Percentiles rank a stretch among this genome's conserved stretches.
These are phyloP conservation scores for Musa schizocarpa DNA, from an alignment of 176 grass and related monocot species.

Conservation along the genomic window DNA sequence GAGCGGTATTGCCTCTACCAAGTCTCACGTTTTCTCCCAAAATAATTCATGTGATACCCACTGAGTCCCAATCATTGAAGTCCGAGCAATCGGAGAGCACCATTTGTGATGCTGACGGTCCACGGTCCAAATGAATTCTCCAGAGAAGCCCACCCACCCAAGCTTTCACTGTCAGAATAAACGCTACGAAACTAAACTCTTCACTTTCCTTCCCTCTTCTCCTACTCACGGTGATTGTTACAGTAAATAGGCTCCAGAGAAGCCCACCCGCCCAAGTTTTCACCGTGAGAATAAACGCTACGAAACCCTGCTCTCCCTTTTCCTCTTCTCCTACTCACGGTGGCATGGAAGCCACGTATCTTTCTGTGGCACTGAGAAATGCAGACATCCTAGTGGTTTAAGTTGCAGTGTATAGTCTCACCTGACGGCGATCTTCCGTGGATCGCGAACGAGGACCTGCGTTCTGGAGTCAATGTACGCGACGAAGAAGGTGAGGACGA, in stretches of 20 bases:
- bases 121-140: not conserved
- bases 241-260: not conserved
- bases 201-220: too few species aligned
- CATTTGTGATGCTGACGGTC: not conserved
- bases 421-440: slow-evolving; percentile 57
- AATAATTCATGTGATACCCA: not conserved
- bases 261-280: not conserved
- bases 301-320: not conserved
- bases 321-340: too few species aligned
- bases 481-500: slow-evolving; percentile 83
- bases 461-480: slow-evolving; percentile 79
- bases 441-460: slow-evolving; percentile 68
- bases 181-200: not conserved
- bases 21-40: not conserved
- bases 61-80: slow-evolving; percentile 1
- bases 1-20: not conserved
- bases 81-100: not conserved
- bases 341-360: too few species aligned
- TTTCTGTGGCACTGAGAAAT: too few species aligned
- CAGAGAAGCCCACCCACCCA: not conserved
- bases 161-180: not conserved
- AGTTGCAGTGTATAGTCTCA: not conserved
- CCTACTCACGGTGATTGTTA: too few species aligned
- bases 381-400: too few species aligned
- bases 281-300: not conserved